Evolutionary conservation across 495 filamentous ascomycete genomes (phyloP), one percentile per base, ranked within the genome.

Genomic region (Neurospora sp.): DNA sequence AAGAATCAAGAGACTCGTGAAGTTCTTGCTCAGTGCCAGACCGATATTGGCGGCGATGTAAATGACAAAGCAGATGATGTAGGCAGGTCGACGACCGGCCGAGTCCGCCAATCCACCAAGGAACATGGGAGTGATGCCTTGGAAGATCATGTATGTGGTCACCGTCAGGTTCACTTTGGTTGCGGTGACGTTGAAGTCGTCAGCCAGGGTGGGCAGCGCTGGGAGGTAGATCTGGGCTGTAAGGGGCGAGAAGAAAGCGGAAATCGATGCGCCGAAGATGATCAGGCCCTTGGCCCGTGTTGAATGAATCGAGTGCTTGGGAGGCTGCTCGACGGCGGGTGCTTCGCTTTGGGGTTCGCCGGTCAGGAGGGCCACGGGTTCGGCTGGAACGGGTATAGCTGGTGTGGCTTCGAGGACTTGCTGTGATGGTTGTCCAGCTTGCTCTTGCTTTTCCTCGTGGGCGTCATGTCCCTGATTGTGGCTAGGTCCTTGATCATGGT

Each of bases 141-240:
- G 86, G 39, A 90, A 81, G 71, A 91, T 85, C 83, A 88, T 85
- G 74, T 89, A 91, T 3, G 87, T 86, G 9, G 89, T 90, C 12
- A 91, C 85, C 9, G 88, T 89, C 69, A 93, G 81, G 77, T 92
- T 92, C 73, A 91, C 88, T 69, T 88, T 78, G 5, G 84, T 81
- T 9, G 81, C 73, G 0, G 87, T 86, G 18, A 91, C 84, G 18
- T 87, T 14, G 73, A 91, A 85, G 35, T 89, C 86, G 0, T 77
- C 38, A 0, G 88, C 82, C 7, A 93, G 77, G 0, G 81, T 80
- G n/a, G 83, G 86, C 49, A 94, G 82, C 0, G 91, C 89, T 5
- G 91, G 91, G 70, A 91, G 90, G 81, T 95, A 95, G 74, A 94
- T 93, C 40, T 83, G 80, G 1, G 90, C 88, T 12, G 89, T 90